Conservation (phyloP, 345 rosid genomes). For the Eutrema yunnanense region DNA sequence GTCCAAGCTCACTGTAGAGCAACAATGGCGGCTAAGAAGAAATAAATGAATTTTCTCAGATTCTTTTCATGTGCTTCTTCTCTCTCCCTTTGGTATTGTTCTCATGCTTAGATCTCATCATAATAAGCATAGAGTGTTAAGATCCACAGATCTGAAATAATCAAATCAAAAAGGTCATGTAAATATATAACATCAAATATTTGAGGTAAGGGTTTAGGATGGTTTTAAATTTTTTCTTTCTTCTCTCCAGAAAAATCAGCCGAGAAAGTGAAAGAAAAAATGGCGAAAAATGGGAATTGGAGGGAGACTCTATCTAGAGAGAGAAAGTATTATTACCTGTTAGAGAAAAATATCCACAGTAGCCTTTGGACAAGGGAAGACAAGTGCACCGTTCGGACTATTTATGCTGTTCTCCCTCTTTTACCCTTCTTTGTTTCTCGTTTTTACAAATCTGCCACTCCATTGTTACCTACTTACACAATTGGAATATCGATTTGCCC, state of each 20-base stretch:
- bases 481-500: neutral
- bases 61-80: slow-evolving; percentile 1
- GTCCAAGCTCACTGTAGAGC: slow-evolving; percentile 24
- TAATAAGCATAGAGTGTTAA: neutral
- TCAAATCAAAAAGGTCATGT: neutral
- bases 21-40: slow-evolving; percentile 25
- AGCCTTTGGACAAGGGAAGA: slow-evolving; percentile 23
- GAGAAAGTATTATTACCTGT: slow-evolving; percentile 21
- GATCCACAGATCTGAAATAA: slow-evolving; percentile 25
- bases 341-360: slow-evolving; percentile 26
- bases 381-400: slow-evolving; percentile 21
- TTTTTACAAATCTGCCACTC: slow-evolving; percentile 10
- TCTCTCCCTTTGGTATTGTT: neutral
- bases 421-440: slow-evolving; percentile 7
- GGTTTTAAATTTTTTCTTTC: neutral
- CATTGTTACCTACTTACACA: neutral
- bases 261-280: slow-evolving; percentile 27
- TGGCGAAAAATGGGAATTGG: slow-evolving; percentile 8
- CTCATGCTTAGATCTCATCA: slow-evolving; percentile 24
- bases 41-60: neutral
- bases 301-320: neutral
- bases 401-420: slow-evolving; percentile 5
- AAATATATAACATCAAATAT: neutral
- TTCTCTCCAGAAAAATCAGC: neutral
- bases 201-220: neutral